These are phyloP conservation scores for Solanum piurae DNA, from an alignment of 257 asterid genomes.

Conservation along the genomic window DNA sequence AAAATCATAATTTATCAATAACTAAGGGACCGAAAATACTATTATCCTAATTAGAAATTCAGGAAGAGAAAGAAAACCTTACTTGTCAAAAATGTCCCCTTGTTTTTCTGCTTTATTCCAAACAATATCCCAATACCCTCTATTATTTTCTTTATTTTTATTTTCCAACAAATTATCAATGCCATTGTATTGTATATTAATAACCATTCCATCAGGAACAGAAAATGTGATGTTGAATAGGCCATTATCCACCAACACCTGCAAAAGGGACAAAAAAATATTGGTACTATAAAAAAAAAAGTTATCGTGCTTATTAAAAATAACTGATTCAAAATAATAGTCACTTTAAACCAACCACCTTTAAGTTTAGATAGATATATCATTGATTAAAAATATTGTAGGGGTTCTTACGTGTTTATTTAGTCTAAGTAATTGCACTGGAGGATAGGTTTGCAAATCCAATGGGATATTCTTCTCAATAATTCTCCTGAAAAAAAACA, in stretches of 20 bases:
- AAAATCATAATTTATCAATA: not conserved
- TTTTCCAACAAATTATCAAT: constrained; percentile 49
- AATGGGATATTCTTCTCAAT: constrained; percentile 2
- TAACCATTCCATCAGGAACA: constrained; percentile 52
- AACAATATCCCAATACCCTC: constrained; percentile 93
- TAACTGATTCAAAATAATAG: not conserved
- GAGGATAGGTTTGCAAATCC: constrained; percentile 28
- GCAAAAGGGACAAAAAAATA: not conserved
- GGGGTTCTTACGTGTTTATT: constrained; percentile 22
- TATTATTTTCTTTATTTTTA: constrained; percentile 19
- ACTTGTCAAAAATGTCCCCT: constrained; percentile 30
- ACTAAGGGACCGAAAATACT: not conserved
- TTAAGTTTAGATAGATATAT: not conserved
- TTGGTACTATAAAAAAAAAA: not conserved
- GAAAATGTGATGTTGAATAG: constrained; percentile 44
- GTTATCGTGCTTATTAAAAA: not conserved
- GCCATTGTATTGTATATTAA: constrained; percentile 44
- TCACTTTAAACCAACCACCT: not conserved
- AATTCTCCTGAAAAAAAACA: constrained; percentile 19
- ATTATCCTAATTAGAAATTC: not conserved
- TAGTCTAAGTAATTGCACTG: constrained; percentile 33
- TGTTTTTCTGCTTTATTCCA: constrained; percentile 42
- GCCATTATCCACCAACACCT: constrained; percentile 69
- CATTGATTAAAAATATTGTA: not conserved
- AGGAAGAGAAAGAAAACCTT: not conserved